Base-by-base conservation (phyloP, 305 asterid species). In the Fraxinus paxiana region DNA sequence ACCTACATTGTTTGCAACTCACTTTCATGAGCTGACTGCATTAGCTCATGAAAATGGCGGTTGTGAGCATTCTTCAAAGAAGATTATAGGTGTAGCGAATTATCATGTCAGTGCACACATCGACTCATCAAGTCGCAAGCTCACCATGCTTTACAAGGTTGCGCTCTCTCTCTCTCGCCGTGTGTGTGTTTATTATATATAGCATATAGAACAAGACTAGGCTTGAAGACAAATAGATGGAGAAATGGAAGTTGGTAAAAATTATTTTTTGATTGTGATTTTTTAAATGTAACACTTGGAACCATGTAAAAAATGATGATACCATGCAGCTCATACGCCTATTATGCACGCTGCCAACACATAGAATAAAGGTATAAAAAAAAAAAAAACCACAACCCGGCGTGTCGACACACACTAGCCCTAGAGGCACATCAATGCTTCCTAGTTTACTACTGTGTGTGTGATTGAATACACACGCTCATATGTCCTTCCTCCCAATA, bases 71-170 rank as follows among this genome's bases (percentile, higher is more conserved):
- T 81, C 84, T 79, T 85, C 91, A 26, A 84, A 85, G 80, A 87
- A 90, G 84, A 90, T 85, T 78, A 79, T 76, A 24, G 97, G 97
- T 82, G 84, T 96, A 83, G 93, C 97, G 77, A 96, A 96, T 87
- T 94, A 89, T 87, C 99, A 96, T 77, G 99, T 96, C 84, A 94
- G 93, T 82, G 99, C 99, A 78, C 98, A 96, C 89, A 94, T 96
- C 78, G 99, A 94, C 88, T 87, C 92, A 43, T 89, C 91, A 81
- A 92, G 87, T 86, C 95, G 93, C 89, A 96, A 94, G 89, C 92
- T 96, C 73, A 96, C 99, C 8, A 96, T 96, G 99, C 99, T 96
- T 87, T 94, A 94, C 87, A 96, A 94, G 97, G 96, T 96, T 73
- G 48, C 78, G 38, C 71, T 43, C 77, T 28, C 74, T 17, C 20